A percentile compares a stretch with the other conserved stretches of the same genome.
These are phyloP conservation scores for Arthrinium puccinioides DNA, from an alignment of 2,329 filamentous ascomycete species.

Conservation along the genomic window DNA sequence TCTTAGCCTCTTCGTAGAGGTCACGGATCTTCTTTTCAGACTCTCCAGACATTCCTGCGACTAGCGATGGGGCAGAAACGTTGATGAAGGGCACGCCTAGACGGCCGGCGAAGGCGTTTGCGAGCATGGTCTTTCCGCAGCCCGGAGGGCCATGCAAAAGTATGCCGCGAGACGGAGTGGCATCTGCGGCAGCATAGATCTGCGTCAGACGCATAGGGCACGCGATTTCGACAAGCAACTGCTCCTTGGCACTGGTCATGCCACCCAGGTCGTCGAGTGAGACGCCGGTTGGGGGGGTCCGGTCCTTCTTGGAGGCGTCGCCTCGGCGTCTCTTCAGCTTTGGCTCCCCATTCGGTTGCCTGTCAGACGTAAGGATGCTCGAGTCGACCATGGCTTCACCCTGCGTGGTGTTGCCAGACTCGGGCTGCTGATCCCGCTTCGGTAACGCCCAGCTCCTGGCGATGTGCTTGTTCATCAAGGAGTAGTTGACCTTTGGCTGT, in stretches of 20 bases:
- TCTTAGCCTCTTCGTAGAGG: slow-evolving; percentile 80
- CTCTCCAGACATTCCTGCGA: slow-evolving; percentile 83
- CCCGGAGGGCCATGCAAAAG: slow-evolving; percentile 77
- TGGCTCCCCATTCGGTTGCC: slow-evolving; percentile 59
- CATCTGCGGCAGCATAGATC: slow-evolving; percentile 56
- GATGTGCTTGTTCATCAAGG: slow-evolving; percentile 33
- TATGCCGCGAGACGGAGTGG: slow-evolving; percentile 67
- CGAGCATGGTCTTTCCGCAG: slow-evolving; percentile 81
- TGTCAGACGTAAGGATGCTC: slow-evolving; percentile 30
- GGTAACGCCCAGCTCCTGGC: slow-evolving; percentile 31
- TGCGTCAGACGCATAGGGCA: slow-evolving; percentile 64
- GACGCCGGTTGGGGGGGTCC: slow-evolving; percentile 58
- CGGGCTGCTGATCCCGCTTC: slow-evolving; percentile 13
- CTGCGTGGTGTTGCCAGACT: slow-evolving; percentile 7
- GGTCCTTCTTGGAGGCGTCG: slow-evolving; percentile 44
- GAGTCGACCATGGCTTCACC: slow-evolving; percentile 15
- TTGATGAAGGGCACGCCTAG: slow-evolving; percentile 73
- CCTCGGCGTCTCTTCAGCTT: slow-evolving; percentile 58
- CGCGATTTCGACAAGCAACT: slow-evolving; percentile 48
- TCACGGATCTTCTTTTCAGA: slow-evolving; percentile 82
- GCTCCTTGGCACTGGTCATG: slow-evolving; percentile 60
- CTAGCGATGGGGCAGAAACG: slow-evolving; percentile 73
- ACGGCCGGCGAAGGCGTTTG: slow-evolving; percentile 70
- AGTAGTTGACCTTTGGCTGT: slow-evolving; percentile 13
- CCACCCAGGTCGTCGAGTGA: slow-evolving; percentile 69